Conservation (phyloP, 306 rosid genomes). For the Fragaria ananassa region DNA sequence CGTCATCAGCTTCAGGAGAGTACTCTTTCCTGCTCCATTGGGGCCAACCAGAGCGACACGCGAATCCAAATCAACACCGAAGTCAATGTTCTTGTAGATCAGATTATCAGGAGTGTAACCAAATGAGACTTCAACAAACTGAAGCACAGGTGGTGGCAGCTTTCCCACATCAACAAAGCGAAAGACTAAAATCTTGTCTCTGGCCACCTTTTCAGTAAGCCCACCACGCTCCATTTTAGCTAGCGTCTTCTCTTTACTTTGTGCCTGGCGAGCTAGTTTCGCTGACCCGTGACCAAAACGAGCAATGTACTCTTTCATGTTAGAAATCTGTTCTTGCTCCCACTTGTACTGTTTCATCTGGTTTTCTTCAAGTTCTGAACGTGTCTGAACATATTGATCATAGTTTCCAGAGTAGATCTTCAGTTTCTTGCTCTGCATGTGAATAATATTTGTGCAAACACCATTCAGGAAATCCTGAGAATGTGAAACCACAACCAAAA, state of each 20-base stretch:
- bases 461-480: constrained; percentile 98
- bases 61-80: constrained; percentile 94
- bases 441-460: constrained; percentile 98
- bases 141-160: constrained; percentile 99
- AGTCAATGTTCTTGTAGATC: constrained; percentile 80
- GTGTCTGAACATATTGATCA: constrained; percentile 95
- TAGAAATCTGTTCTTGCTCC: constrained; percentile 97
- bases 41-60: constrained; percentile 97
- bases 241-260: constrained; percentile 94
- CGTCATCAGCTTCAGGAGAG: constrained; percentile 92
- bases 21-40: constrained; percentile 99
- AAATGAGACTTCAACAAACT: constrained; percentile 85
- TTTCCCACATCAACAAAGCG: constrained; percentile 95
- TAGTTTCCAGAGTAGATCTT: constrained; percentile 84
- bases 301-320: constrained; percentile 95
- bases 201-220: constrained; percentile 83
- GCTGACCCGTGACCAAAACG: constrained; percentile 99
- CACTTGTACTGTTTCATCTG: constrained; percentile 98
- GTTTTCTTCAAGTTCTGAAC: constrained; percentile 88
- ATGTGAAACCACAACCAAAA: constrained; percentile 91
- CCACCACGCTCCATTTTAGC: constrained; percentile 99
- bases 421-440: constrained; percentile 84
- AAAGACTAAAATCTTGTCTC: constrained; percentile 77
- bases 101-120: constrained; percentile 94
- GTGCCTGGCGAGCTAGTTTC: constrained; percentile 97